Evolutionary conservation across 108 stramenopile species (phyloP).

Genomic region (Cyclotella sp.): DNA sequence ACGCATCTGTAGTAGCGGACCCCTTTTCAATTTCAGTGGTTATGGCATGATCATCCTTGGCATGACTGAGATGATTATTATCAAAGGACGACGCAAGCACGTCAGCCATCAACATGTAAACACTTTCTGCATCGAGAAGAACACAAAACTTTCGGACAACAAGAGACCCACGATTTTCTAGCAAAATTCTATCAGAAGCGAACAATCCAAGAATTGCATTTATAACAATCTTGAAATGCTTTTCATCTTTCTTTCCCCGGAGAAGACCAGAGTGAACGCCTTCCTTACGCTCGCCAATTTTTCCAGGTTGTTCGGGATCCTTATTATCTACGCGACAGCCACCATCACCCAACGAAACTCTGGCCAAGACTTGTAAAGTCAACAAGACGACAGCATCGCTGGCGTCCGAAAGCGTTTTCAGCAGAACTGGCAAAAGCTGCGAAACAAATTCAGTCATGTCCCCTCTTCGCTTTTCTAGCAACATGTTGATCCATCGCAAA

Average conservation of each 20-base stretch:
- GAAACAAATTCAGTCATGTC: constrained; percentile 93
- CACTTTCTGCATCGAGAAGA: constrained; percentile 91
- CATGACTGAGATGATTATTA: background rate
- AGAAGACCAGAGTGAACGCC: constrained; percentile 50
- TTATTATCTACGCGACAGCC: constrained; percentile 34
- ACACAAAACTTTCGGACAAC: constrained; percentile 97
- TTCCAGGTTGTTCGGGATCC: constrained; percentile 24
- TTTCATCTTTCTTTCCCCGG: constrained; percentile 59
- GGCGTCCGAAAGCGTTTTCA: constrained; percentile 93
- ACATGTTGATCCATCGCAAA: constrained; percentile 97
- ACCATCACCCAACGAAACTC: constrained; percentile 77
- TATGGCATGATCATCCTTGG: constrained; percentile 17
- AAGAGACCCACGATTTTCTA: constrained; percentile 95
- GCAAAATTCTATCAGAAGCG: constrained; percentile 83
- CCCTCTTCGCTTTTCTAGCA: constrained; percentile 91
- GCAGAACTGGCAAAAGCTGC: constrained; percentile 87
- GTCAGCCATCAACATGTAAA: constrained; percentile 92
- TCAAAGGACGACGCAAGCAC: constrained; percentile 75
- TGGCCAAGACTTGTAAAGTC: constrained; percentile 94
- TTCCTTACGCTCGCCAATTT: constrained; percentile 37
- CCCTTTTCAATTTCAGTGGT: constrained; percentile 23
- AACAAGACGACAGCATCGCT: constrained; percentile 90
- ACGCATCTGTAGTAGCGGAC: constrained; percentile 28
- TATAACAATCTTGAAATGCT: constrained; percentile 91
- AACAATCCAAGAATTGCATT: constrained; percentile 93